Conservation (phyloP, 192 early-diverging fungal genomes). For the Coemansia sp. region DNA sequence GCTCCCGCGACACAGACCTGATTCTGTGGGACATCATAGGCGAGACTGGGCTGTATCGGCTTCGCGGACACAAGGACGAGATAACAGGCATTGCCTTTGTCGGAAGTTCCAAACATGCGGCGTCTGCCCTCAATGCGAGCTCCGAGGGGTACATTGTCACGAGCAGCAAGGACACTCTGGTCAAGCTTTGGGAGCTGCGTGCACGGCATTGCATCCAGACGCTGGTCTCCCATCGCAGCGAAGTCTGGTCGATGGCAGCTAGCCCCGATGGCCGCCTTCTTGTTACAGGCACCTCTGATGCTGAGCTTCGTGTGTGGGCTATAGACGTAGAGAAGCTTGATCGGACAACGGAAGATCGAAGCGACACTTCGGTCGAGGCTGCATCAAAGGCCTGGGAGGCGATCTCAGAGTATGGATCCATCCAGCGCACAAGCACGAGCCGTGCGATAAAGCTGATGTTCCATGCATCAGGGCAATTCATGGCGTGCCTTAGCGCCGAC, state of each 20-base stretch:
- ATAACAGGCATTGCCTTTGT: slow-evolving; percentile 64
- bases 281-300: slow-evolving; percentile 84
- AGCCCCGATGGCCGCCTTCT: slow-evolving; percentile 64
- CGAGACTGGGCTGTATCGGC: slow-evolving; percentile 81
- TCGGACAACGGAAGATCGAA: slow-evolving; percentile 18
- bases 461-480: slow-evolving; percentile 73
- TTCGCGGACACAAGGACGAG: slow-evolving; percentile 96
- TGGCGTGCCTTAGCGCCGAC: slow-evolving; percentile 81
- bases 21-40: slow-evolving; percentile 94
- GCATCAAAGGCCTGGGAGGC: slow-evolving; percentile 59
- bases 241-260: slow-evolving; percentile 87
- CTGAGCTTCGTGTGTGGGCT: slow-evolving; percentile 85
- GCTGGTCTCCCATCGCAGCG: slow-evolving; percentile 85
- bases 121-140: slow-evolving; percentile 49
- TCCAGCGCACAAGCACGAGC: slow-evolving; percentile 80
- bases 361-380: slow-evolving; percentile 14
- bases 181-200: slow-evolving; percentile 96
- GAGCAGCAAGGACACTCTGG: slow-evolving; percentile 91
- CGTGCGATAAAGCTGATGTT: slow-evolving; percentile 76
- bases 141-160: slow-evolving; percentile 74
- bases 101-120: slow-evolving; percentile 14
- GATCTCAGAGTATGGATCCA: slow-evolving; percentile 69
- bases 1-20: slow-evolving; percentile 89
- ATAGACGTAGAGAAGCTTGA: slow-evolving; percentile 57
- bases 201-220: slow-evolving; percentile 95